These are phyloP conservation scores for Serendipita sp. DNA, from an alignment of 768 basidiomycete genomes.

Conservation along the genomic window DNA sequence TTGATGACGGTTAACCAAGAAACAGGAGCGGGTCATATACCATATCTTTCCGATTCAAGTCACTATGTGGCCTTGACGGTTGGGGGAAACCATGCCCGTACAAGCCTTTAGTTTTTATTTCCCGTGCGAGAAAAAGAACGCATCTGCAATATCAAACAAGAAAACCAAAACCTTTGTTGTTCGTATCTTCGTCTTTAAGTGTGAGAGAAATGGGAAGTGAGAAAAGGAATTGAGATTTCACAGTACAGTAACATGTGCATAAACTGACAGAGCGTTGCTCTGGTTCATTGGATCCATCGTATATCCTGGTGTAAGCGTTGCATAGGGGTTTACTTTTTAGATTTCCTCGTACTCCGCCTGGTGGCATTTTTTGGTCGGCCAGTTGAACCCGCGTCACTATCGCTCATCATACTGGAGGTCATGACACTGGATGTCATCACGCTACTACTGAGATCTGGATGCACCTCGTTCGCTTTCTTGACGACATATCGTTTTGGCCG, in stretches of 20 bases:
- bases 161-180: no score
- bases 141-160: background rate
- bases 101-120: background rate
- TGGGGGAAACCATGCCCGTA: conserved; percentile 7
- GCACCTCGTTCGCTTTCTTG: background rate
- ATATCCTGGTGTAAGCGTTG: background rate
- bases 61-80: conserved; percentile 8
- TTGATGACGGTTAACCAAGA: background rate
- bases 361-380: background rate
- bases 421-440: background rate
- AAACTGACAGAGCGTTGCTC: no score
- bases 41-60: conserved; percentile 8
- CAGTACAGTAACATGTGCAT: no score
- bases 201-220: no score
- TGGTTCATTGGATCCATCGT: no score
- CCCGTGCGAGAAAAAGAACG: no score
- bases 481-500: conserved; percentile 1
- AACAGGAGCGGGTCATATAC: conserved; percentile 2
- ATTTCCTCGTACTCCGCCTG: background rate
- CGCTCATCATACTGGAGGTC: background rate
- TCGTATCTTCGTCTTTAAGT: no score
- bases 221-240: no score
- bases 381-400: background rate
- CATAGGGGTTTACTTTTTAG: background rate
- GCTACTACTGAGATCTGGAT: background rate